Evolutionary conservation across 495 filamentous ascomycete genomes (phyloP).

Genomic region (Penicillium egyptiacum): DNA sequence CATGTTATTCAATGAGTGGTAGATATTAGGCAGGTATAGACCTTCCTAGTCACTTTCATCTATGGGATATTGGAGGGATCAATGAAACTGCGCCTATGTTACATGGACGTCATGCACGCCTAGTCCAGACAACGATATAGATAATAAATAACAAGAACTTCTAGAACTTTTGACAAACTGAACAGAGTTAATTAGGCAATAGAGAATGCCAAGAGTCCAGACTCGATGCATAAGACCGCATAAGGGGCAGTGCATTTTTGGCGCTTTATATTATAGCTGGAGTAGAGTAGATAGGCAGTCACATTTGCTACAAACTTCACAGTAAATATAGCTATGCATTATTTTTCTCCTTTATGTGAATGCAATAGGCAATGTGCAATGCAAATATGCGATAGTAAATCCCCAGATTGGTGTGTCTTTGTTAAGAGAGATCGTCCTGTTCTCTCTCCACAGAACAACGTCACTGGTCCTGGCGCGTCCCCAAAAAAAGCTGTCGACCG

Average conservation of each 20-base stretch:
- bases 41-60: background rate
- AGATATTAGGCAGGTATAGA: background rate
- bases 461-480: constrained; percentile 30
- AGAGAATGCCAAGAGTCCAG: constrained; percentile 1
- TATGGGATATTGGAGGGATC: background rate
- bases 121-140: constrained; percentile 14
- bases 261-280: background rate
- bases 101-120: constrained; percentile 19
- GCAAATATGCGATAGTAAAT: background rate
- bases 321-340: background rate
- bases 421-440: background rate
- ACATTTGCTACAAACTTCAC: background rate
- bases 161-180: background rate
- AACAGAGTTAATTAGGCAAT: background rate
- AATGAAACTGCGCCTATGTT: constrained; percentile 9
- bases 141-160: background rate
- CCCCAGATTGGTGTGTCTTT: background rate
- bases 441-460: constrained; percentile 27
- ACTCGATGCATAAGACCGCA: constrained; percentile 5
- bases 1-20: background rate
- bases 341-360: background rate
- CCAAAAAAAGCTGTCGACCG: constrained; percentile 32
- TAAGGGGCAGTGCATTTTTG: constrained; percentile 6
- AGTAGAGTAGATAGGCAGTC: background rate
- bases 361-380: background rate